Conservation (phyloP, 495 filamentous ascomycete genomes). For the Antarctomyces pellizariae region DNA sequence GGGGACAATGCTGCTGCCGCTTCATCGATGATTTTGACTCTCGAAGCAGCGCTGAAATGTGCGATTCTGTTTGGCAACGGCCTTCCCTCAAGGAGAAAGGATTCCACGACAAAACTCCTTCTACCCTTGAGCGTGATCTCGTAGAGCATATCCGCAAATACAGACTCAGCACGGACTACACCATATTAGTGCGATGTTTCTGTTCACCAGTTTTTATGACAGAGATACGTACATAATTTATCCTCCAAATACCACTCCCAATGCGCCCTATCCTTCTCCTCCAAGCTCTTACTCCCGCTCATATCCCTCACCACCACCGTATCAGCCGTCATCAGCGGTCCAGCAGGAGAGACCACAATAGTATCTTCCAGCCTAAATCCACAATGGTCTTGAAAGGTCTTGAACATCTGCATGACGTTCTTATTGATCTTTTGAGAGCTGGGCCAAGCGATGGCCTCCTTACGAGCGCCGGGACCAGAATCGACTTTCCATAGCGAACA, state of each 20-base stretch:
- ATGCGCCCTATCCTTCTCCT: constrained; percentile 22
- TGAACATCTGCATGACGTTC: constrained; percentile 38
- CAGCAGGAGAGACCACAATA: constrained; percentile 25
- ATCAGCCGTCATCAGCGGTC: constrained; percentile 16
- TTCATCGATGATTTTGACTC: constrained; percentile 1
- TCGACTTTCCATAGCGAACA: constrained; percentile 26
- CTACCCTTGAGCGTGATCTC: too few species aligned
- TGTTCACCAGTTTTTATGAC: background rate
- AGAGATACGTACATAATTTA: constrained; percentile 22
- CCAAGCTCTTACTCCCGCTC: constrained; percentile 11
- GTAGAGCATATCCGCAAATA: constrained; percentile 25
- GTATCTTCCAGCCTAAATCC: constrained; percentile 39
- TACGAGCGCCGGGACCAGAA: constrained; percentile 11
- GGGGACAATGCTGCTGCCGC: constrained; percentile 1
- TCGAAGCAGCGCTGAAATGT: constrained; percentile 10
- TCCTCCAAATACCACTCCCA: constrained; percentile 44
- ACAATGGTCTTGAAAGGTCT: constrained; percentile 38
- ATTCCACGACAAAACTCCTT: constrained; percentile 22
- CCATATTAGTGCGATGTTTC: constrained; percentile 7
- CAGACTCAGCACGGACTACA: constrained; percentile 20
- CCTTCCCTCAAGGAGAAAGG: constrained; percentile 13
- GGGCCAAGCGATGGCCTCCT: constrained; percentile 41
- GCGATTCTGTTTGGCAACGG: constrained; percentile 10
- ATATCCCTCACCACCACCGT: constrained; percentile 26
- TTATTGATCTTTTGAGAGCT: constrained; percentile 39